A percentile compares a stretch with the other conserved stretches of the same genome.
Evolutionary conservation across 805 yeast genomes (phyloP).

Genomic region (Tetrapisispora fleetii): DNA sequence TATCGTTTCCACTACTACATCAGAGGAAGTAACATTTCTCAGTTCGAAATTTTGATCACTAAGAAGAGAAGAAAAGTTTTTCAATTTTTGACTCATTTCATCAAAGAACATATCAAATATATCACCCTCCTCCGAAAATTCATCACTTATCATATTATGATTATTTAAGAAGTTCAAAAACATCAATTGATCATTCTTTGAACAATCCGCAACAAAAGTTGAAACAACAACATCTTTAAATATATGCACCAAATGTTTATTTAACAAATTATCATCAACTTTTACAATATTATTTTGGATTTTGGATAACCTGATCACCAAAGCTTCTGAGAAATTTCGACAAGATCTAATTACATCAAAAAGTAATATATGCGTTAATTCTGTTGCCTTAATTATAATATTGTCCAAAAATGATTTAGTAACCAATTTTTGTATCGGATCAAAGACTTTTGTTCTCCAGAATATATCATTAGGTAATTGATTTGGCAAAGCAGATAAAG

Average conservation of each 20-base stretch:
- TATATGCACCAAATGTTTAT: too few species aligned
- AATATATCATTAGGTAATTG: background rate
- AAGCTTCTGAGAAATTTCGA: background rate
- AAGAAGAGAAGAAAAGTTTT: background rate
- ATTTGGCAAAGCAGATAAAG: background rate
- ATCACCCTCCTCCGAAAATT: background rate
- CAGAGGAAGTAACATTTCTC: conserved; percentile 49
- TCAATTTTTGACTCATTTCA: background rate
- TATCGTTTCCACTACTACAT: conserved; percentile 62
- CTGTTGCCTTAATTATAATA: background rate
- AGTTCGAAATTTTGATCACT: conserved; percentile 31
- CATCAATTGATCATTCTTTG: background rate
- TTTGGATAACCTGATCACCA: too few species aligned
- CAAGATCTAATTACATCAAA: background rate
- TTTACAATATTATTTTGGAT: background rate
- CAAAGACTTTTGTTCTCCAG: background rate
- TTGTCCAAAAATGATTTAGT: background rate
- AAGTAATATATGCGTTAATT: background rate
- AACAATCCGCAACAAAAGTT: background rate
- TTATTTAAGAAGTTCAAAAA: background rate
- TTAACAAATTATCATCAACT: background rate
- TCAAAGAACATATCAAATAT: background rate
- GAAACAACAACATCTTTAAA: background rate
- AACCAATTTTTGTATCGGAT: background rate
- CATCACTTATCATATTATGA: background rate